These are phyloP conservation scores for Collariella sp. DNA, from an alignment of 495 filamentous ascomycete species.

Conservation along the genomic window DNA sequence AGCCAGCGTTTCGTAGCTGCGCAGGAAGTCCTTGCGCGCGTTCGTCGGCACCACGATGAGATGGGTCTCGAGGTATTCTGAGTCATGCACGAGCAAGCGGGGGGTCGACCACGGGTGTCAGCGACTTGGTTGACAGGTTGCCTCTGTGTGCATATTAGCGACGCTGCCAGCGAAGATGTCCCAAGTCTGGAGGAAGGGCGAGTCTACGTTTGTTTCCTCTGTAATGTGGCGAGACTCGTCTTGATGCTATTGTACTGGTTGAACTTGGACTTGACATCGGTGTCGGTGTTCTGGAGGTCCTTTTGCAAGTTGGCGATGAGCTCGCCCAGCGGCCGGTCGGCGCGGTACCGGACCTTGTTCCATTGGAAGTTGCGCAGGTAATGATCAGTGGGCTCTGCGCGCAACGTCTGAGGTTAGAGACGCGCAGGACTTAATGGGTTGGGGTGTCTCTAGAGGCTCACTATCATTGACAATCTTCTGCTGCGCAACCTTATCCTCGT, in stretches of 20 bases:
- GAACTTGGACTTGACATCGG: slow-evolving; percentile 88
- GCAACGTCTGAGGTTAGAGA: slow-evolving; percentile 5
- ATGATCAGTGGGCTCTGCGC: slow-evolving; percentile 78
- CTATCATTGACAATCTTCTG: slow-evolving; percentile 96
- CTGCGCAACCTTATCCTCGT: slow-evolving; percentile 70
- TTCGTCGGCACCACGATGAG: slow-evolving; percentile 76
- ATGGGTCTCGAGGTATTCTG: slow-evolving; percentile 94
- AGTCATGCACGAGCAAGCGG: slow-evolving; percentile 67
- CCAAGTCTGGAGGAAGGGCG: too few species aligned
- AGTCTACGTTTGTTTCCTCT: slow-evolving; percentile 66
- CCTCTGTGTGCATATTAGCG: slow-evolving; percentile 46
- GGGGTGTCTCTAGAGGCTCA: slow-evolving; percentile 34
- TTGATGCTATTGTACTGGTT: slow-evolving; percentile 86
- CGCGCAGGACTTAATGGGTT: background rate
- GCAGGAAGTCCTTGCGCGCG: slow-evolving; percentile 75
- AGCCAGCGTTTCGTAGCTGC: slow-evolving; percentile 76
- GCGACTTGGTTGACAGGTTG: slow-evolving; percentile 88
- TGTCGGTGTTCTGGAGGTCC: slow-evolving; percentile 81
- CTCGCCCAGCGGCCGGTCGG: slow-evolving; percentile 79
- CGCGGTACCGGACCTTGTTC: slow-evolving; percentile 95
- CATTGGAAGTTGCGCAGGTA: slow-evolving; percentile 84
- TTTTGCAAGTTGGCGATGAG: slow-evolving; percentile 80
- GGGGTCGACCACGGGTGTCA: slow-evolving; percentile 81
- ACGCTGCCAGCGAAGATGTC: background rate
- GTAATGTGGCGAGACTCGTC: slow-evolving; percentile 64